Conservation (phyloP, 192 early-diverging fungal genomes). For the Entomortierella parvispora region DNA sequence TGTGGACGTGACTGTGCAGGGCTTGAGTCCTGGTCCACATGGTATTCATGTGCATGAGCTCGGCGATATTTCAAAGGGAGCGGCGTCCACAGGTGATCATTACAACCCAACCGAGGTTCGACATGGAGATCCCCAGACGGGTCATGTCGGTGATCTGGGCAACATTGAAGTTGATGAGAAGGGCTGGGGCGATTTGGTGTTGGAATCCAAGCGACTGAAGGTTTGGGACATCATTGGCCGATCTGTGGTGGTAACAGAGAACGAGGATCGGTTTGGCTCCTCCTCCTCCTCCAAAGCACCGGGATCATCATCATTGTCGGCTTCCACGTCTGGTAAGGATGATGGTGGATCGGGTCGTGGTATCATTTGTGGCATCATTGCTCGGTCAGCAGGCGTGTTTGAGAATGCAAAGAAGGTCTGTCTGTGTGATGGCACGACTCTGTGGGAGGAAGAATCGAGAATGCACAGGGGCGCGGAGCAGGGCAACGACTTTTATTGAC, state of each 20-base stretch:
- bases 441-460: constrained; percentile 84
- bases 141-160: constrained; percentile 74
- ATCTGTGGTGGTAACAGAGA: constrained; percentile 77
- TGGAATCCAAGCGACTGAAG: constrained; percentile 77
- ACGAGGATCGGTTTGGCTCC: constrained; percentile 66
- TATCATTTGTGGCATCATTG: constrained; percentile 84
- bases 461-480: constrained; percentile 15
- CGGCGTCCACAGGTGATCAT: constrained; percentile 62
- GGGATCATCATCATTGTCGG: neutral
- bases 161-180: constrained; percentile 71
- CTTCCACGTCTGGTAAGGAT: constrained; percentile 22
- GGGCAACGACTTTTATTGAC: constrained; percentile 47
- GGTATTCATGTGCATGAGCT: constrained; percentile 81
- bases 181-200: constrained; percentile 79
- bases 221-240: constrained; percentile 94
- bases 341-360: constrained; percentile 70
- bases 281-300: too few species aligned
- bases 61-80: constrained; percentile 80
- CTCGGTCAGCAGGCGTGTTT: constrained; percentile 89
- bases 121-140: constrained; percentile 58
- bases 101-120: constrained; percentile 59
- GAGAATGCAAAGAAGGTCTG: constrained; percentile 91
- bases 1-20: constrained; percentile 84
- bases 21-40: constrained; percentile 70
- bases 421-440: constrained; percentile 83